phyloP scores from a whole-genome alignment of 768 basidiomycete species.

The Fistulinella prunicolor region DNA sequence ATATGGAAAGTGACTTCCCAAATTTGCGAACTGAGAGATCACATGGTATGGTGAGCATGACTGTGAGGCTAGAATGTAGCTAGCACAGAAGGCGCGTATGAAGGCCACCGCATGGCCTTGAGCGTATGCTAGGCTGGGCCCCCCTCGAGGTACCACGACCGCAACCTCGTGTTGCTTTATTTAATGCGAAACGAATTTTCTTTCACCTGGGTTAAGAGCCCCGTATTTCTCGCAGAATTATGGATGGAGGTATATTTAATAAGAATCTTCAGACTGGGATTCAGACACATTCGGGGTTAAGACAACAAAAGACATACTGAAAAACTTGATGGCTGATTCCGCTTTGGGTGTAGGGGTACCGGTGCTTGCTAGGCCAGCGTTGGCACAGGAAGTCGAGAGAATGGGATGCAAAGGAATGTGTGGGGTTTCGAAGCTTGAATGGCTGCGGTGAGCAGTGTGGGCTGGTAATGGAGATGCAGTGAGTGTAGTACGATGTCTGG shows the following conservation, averaged over 20 bases:
- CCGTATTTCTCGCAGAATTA: not conserved
- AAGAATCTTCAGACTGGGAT: too few relatives aligned
- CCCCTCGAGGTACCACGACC: not conserved
- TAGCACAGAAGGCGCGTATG: not conserved
- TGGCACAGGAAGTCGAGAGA: not conserved
- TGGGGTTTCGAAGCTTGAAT: not conserved
- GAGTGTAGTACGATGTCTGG: too few relatives aligned
- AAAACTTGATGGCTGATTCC: too few relatives aligned
- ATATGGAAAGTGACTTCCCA: not conserved
- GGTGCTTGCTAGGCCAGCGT: too few relatives aligned
- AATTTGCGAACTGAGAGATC: slow-evolving; percentile 1
- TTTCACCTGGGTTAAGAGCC: slow-evolving; percentile 13
- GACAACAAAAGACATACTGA: too few relatives aligned
- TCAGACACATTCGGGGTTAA: too few relatives aligned
- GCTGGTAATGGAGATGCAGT: not conserved
- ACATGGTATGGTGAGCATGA: slow-evolving; percentile 6
- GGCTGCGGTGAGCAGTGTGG: not conserved
- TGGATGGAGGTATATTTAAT: not conserved
- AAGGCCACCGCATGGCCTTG: not conserved
- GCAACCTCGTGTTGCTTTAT: not conserved
- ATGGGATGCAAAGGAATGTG: slow-evolving; percentile 8
- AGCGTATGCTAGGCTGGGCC: not conserved
- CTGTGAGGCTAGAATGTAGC: not conserved
- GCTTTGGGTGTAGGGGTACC: too few relatives aligned
- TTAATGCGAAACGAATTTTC: not conserved